A percentile compares a stretch with the other conserved stretches of the same genome.
These are phyloP conservation scores for Porodaedalea pini DNA, from an alignment of 1,284 basidiomycete species.

Conservation along the genomic window DNA sequence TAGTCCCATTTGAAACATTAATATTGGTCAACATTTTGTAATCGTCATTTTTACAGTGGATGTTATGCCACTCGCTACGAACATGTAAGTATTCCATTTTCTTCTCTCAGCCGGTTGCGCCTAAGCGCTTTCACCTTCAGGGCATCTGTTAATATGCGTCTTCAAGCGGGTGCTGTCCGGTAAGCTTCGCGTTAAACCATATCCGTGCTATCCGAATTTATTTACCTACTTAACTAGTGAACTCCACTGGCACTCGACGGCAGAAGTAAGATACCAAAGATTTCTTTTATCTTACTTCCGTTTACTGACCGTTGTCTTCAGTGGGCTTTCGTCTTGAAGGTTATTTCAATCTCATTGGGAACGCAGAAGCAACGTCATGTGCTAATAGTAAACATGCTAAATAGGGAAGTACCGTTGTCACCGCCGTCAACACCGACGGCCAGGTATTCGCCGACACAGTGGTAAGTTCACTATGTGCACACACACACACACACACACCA, in stretches of 20 bases:
- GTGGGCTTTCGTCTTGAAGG: slow-evolving; percentile 68
- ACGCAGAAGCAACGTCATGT: neutral
- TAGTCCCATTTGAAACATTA: neutral
- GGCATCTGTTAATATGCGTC: slow-evolving; percentile 68
- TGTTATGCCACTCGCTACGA: slow-evolving; percentile 58
- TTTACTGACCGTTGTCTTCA: slow-evolving; percentile 26
- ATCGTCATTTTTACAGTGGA: slow-evolving; percentile 34
- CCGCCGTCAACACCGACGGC: slow-evolving; percentile 57
- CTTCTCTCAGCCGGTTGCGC: neutral
- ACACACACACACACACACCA: neutral
- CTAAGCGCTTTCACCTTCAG: slow-evolving; percentile 31
- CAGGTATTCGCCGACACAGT: slow-evolving; percentile 59
- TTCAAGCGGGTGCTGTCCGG: slow-evolving; percentile 63
- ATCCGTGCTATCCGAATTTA: neutral
- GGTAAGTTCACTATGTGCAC: slow-evolving; percentile 42
- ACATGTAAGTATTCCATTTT: slow-evolving; percentile 31
- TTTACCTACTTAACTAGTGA: slow-evolving; percentile 41
- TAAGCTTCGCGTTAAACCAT: slow-evolving; percentile 29
- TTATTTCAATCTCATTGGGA: slow-evolving; percentile 24
- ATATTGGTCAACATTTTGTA: neutral
- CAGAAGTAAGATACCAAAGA: slow-evolving; percentile 44
- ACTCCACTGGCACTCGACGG: slow-evolving; percentile 70
- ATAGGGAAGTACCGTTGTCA: slow-evolving; percentile 60
- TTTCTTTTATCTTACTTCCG: slow-evolving; percentile 24
- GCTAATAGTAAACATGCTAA: slow-evolving; percentile 14